These are phyloP conservation scores for Talaromyces verruculosus DNA, from an alignment of 2,329 filamentous ascomycete species.

Conservation along the genomic window DNA sequence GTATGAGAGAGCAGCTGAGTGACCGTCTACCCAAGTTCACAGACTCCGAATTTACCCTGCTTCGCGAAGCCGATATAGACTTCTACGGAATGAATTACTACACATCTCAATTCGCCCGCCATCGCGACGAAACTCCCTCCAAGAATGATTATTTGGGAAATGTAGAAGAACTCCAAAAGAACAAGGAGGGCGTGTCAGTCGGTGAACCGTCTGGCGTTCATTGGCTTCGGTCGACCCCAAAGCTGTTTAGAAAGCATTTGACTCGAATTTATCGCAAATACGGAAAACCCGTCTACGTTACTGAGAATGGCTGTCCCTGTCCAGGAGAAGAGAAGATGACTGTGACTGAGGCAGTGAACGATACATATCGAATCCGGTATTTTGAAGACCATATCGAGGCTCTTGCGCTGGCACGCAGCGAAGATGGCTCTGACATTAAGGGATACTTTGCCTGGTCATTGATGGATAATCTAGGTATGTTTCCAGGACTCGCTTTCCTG, in stretches of 20 bases:
- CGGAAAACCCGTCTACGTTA: constrained; percentile 29
- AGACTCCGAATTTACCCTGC: constrained; percentile 24
- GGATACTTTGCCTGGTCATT: constrained; percentile 39
- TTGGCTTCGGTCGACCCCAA: constrained; percentile 20
- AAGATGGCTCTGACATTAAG: constrained; percentile 28
- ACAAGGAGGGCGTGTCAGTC: constrained; percentile 27
- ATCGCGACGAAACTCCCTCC: not conserved
- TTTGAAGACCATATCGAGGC: constrained; percentile 44
- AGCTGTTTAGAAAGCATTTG: constrained; percentile 29
- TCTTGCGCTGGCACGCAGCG: constrained; percentile 31
- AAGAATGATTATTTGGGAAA: constrained; percentile 29
- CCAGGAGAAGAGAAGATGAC: constrained; percentile 37
- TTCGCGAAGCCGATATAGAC: constrained; percentile 25
- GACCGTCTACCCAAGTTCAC: constrained; percentile 28
- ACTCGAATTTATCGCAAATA: constrained; percentile 29
- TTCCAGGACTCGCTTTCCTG: not conserved
- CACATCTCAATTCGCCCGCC: not conserved
- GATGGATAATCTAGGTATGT: constrained; percentile 35
- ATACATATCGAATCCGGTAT: constrained; percentile 40
- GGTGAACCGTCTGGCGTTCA: constrained; percentile 26
- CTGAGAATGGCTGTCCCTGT: constrained; percentile 38
- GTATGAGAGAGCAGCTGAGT: constrained; percentile 28
- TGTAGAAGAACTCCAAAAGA: constrained; percentile 26
- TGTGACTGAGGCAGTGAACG: constrained; percentile 37
- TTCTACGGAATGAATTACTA: constrained; percentile 34